phyloP scores from a whole-genome alignment of 768 basidiomycete genomes.

The Podaxis sp. region DNA sequence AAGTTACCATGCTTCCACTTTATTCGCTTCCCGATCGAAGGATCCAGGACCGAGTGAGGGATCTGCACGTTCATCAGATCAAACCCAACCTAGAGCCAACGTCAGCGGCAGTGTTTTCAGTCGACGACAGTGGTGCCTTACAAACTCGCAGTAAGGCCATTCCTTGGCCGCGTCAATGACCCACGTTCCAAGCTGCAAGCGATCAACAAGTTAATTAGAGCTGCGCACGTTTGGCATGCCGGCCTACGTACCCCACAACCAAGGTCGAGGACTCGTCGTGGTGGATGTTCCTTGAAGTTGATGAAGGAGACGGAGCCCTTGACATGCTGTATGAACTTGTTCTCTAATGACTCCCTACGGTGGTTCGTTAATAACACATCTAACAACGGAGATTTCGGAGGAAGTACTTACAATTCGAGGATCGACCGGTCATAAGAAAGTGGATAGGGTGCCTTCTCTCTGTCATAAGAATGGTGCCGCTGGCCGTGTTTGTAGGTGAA shows the following conservation, averaged over 20 bases:
- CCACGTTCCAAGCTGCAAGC: constrained; percentile 62
- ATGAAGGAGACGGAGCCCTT: constrained; percentile 59
- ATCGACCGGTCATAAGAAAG: constrained; percentile 66
- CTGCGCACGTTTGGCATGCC: constrained; percentile 1
- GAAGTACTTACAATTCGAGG: constrained; percentile 59
- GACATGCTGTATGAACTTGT: constrained; percentile 45
- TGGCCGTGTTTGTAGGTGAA: constrained; percentile 62
- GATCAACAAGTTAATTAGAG: background rate
- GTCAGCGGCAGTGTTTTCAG: background rate
- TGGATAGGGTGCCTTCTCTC: constrained; percentile 80
- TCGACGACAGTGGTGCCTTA: constrained; percentile 29
- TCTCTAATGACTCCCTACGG: constrained; percentile 56
- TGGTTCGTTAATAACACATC: background rate
- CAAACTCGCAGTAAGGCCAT: constrained; percentile 66
- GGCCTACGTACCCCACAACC: constrained; percentile 62
- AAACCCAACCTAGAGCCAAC: constrained; percentile 59
- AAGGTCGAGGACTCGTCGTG: constrained; percentile 59
- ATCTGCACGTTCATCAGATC: constrained; percentile 78
- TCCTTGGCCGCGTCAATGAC: constrained; percentile 69
- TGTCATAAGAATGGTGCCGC: constrained; percentile 64
- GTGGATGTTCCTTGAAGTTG: constrained; percentile 51
- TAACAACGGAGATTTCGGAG: constrained; percentile 5
- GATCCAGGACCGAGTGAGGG: constrained; percentile 48
- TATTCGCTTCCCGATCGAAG: constrained; percentile 54
- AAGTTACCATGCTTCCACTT: constrained; percentile 79